Conservation (phyloP, 805 yeast genomes). For the Spathaspora boniae region DNA sequence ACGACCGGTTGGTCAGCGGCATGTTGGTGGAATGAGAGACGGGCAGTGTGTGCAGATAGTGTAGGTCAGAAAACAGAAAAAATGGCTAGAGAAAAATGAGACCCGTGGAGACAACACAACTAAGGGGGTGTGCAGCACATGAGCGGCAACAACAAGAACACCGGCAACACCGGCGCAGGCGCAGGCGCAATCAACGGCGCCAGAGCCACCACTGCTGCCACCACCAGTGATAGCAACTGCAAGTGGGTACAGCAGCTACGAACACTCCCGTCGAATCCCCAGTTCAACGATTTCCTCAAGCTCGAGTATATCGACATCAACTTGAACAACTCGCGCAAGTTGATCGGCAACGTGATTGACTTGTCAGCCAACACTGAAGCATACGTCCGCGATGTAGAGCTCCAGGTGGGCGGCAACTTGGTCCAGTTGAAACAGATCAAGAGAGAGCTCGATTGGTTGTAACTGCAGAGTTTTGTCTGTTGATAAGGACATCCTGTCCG, state of each 20-base stretch:
- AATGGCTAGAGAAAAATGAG: too few relatives aligned
- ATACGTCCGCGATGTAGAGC: conserved; percentile 7
- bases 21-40: conserved; percentile 7
- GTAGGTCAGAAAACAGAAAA: too few relatives aligned
- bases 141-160: background rate
- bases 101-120: too few relatives aligned
- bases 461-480: too few relatives aligned
- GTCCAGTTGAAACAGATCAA: conserved; percentile 16
- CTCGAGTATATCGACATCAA: conserved; percentile 36
- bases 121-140: conserved; percentile 1
- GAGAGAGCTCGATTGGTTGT: conserved; percentile 24
- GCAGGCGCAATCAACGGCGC: background rate
- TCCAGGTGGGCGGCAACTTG: conserved; percentile 15
- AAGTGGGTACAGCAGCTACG: conserved; percentile 27
- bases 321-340: conserved; percentile 33
- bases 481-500: too few relatives aligned
- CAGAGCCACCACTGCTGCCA: too few relatives aligned
- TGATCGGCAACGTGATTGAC: conserved; percentile 20
- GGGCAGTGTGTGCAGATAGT: too few relatives aligned
- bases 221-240: conserved; percentile 2
- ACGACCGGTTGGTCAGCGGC: conserved; percentile 25
- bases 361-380: conserved; percentile 12
- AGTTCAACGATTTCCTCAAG: conserved; percentile 29
- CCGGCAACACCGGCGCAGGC: background rate
- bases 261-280: conserved; percentile 32